Base-by-base conservation (phyloP, 495 filamentous ascomycete species). In the Aspergillus hancockii region DNA sequence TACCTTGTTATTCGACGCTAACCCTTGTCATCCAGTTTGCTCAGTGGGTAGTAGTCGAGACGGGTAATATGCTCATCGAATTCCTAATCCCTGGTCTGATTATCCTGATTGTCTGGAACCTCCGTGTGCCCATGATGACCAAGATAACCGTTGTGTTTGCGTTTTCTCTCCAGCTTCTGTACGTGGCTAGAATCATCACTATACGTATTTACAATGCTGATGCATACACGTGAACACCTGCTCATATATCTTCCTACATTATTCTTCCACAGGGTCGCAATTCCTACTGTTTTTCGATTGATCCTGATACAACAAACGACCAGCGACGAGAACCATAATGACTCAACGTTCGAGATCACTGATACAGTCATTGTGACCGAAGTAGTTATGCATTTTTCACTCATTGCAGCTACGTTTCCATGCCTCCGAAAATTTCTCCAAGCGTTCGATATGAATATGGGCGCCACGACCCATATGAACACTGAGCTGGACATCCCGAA, bases 401-500 rank as follows among this genome's bases (percentile, higher is more conserved):
- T 52, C 49, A 52, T 52, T 4, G 25, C 49, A 18, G 49, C 49
- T 10, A 52, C 49, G 6, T 52, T 52, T 12, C 49, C 49, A 7
- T 52, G 49, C 19, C 49, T 52, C 18, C 49, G 49, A 3, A 32
- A 34, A 19, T 52, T 52, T 14, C 28, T 52, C 0, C 49, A 52
- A 8, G 49, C 22, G 10, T 52, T 52, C 12, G 49, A 52, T 52
- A 32, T 52, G 49, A 16, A 52, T 16, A 52, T 52, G 49, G 49
- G 49, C 28, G 49, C 49, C 1, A 52, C 49, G 1, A 52, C 49
- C 7, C 28, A 52, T 19, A 18, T 52, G 25, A 34, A 13, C 8
- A 13, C 6, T 31, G 47, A 50, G 14, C 23, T 16, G 30, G 22
- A n/a, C n/a, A n/a, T 9, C 3, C 1, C 23, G 8, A 21, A 25